These are phyloP conservation scores for Nitzschia putrida DNA, from an alignment of 108 stramenopile species.

Conservation along the genomic window DNA sequence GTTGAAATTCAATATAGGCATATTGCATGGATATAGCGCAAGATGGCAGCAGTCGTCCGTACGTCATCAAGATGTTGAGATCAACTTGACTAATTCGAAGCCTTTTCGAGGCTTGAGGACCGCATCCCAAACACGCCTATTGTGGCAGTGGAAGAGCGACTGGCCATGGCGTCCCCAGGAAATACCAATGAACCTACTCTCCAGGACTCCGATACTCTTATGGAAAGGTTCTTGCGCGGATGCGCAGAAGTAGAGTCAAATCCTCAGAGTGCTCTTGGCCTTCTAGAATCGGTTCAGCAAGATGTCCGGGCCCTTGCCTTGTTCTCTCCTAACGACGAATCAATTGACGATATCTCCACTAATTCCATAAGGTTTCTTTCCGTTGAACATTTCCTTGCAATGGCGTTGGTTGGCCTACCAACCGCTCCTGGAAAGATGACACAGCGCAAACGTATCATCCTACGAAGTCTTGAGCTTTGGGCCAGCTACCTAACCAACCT, in stretches of 20 bases:
- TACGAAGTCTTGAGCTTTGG: constrained; percentile 52
- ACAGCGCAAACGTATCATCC: constrained; percentile 52
- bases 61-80: no score
- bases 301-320: constrained; percentile 37
- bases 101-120: no score
- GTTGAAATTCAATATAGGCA: no score
- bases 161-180: no score
- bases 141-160: no score
- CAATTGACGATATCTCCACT: constrained; percentile 67
- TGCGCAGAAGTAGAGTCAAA: constrained; percentile 15
- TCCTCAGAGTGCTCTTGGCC: constrained; percentile 14
- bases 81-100: no score
- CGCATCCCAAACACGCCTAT: no score
- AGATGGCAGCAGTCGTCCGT: no score
- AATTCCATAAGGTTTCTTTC: constrained; percentile 60
- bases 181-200: no score
- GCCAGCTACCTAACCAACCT: constrained; percentile 51
- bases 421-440: constrained; percentile 28
- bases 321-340: constrained; percentile 69
- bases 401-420: constrained; percentile 54
- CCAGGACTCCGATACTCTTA: constrained; percentile 1
- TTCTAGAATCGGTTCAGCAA: constrained; percentile 43
- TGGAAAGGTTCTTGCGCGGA: constrained; percentile 15
- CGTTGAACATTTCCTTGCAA: constrained; percentile 67
- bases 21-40: no score